These are phyloP conservation scores for Tolypocladium inflatum DNA, from an alignment of 2,329 filamentous ascomycete genomes.

Conservation along the genomic window DNA sequence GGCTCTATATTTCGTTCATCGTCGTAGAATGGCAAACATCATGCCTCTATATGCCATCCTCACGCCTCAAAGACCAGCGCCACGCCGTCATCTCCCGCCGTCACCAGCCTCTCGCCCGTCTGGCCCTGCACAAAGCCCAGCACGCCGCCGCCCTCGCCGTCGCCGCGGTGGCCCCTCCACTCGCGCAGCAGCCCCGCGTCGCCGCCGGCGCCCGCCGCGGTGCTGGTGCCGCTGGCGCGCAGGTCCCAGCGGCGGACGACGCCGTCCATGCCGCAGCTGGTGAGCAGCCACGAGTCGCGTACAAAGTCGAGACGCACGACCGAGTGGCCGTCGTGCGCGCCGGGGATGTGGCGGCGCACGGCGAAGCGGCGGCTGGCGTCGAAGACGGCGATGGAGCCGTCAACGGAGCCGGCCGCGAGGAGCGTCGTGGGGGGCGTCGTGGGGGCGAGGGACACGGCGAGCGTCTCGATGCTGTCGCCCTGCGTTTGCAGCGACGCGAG, in stretches of 20 bases:
- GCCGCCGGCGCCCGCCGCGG: slow-evolving; percentile 23
- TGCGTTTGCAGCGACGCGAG: slow-evolving; percentile 78
- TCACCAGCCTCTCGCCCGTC: slow-evolving; percentile 66
- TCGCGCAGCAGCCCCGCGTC: slow-evolving; percentile 65
- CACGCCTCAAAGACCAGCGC: slow-evolving; percentile 57
- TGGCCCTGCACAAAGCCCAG: slow-evolving; percentile 82
- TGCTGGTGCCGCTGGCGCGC: slow-evolving; percentile 30
- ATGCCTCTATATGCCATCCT: not conserved
- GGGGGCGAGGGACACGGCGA: slow-evolving; percentile 43
- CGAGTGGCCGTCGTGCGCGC: slow-evolving; percentile 78
- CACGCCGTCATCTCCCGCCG: slow-evolving; percentile 79
- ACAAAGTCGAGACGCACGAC: slow-evolving; percentile 93
- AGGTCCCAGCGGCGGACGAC: slow-evolving; percentile 84
- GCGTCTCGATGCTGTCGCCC: slow-evolving; percentile 64
- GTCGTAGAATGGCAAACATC: not conserved
- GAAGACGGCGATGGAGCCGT: slow-evolving; percentile 74
- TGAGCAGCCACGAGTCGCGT: slow-evolving; percentile 58
- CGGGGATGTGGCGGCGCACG: slow-evolving; percentile 70
- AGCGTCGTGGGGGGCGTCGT: slow-evolving; percentile 40
- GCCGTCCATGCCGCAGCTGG: slow-evolving; percentile 85
- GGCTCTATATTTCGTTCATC: not conserved
- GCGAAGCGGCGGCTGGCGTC: slow-evolving; percentile 82
- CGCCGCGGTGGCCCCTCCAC: slow-evolving; percentile 82
- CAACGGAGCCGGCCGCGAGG: slow-evolving; percentile 58
- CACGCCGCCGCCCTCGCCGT: slow-evolving; percentile 80